Base-by-base conservation (phyloP, 2,329 filamentous ascomycete genomes). In the Fusarium anthophilum region DNA sequence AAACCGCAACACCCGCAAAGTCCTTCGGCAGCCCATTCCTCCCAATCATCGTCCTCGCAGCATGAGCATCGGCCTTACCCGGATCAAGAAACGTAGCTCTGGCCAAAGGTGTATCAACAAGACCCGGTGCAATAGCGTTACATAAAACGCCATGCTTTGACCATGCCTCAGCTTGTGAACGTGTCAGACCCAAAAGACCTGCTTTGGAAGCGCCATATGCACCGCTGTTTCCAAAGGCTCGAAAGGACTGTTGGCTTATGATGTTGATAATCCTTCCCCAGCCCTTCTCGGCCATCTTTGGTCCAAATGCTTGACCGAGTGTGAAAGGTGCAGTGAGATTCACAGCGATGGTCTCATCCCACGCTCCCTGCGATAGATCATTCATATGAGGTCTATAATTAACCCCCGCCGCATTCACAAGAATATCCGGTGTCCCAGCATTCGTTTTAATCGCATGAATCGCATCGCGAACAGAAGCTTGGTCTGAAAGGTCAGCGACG, bases 81-180 rank as follows among this genome's bases (percentile, higher is more conserved):
- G 69, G 26, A 14, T 81, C 80, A 1, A 50, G 50, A 8, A 81
- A 70, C 1, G 79, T 70, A 12, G 53, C 64, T 3, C 64, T 71
- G 1, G 79, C 76, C 71, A 81, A 70, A 0, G 77, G 73, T 7
- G 81, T 82, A 6, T 78, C 72, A 4, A 82, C 81, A 0, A 82
- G 47, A 0, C 80, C 81, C 0, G 81, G 81, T 1, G 80, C 81
- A 15, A 82, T 58, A 0, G 81, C 80, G 32, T 82, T 82, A 38
- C 81, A 82, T 1, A 82, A 35, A 9, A 82, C 81, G 10, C 81
- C 81, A 1, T 72, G 69, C 1, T 60, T 68, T n/a, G 80, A 82
- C 81, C 81, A 82, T 1, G 80, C 81, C 45, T 82, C 81, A 1
- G 81, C 80, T 53, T 82, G 81, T 1, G 80, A 80, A 2, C 81